These are phyloP conservation scores for Aspergillus awamori DNA, from an alignment of 2,329 filamentous ascomycete genomes.

Conservation along the genomic window DNA sequence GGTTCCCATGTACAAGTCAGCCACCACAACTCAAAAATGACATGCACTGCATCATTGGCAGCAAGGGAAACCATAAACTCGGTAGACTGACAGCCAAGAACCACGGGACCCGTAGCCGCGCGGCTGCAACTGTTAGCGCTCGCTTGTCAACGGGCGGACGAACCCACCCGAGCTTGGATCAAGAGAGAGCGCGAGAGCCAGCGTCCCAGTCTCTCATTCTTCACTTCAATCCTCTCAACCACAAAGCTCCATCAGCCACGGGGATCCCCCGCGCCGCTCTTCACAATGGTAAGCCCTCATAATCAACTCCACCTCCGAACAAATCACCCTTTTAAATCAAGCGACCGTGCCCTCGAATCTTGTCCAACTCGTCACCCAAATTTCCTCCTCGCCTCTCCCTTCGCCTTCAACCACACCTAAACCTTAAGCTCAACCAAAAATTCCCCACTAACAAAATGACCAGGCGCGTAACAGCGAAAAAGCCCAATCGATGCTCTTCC, in stretches of 20 bases:
- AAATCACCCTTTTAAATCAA: not conserved
- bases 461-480: constrained; percentile 97
- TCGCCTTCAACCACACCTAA: not conserved
- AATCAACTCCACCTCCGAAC: not conserved
- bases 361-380: not conserved
- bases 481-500: constrained; percentile 99
- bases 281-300: constrained; percentile 35
- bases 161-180: constrained; percentile 27
- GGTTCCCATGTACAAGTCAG: not conserved
- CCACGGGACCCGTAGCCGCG: constrained; percentile 20
- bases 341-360: not conserved
- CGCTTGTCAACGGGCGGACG: constrained; percentile 22
- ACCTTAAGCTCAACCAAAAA: constrained; percentile 19
- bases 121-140: constrained; percentile 30
- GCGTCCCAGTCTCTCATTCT: constrained; percentile 18
- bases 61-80: not conserved
- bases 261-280: constrained; percentile 22
- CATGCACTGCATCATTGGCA: not conserved
- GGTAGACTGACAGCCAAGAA: not conserved
- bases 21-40: not conserved
- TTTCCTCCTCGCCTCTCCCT: not conserved
- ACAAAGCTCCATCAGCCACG: constrained; percentile 17
- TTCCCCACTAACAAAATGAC: constrained; percentile 13
- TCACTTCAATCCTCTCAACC: constrained; percentile 22
- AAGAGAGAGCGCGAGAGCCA: constrained; percentile 7